Evolutionary conservation across 2,329 filamentous ascomycete genomes (phyloP), one percentile per base, ranked within the genome.

Genomic region (Scopulariopsis brevicaulis): DNA sequence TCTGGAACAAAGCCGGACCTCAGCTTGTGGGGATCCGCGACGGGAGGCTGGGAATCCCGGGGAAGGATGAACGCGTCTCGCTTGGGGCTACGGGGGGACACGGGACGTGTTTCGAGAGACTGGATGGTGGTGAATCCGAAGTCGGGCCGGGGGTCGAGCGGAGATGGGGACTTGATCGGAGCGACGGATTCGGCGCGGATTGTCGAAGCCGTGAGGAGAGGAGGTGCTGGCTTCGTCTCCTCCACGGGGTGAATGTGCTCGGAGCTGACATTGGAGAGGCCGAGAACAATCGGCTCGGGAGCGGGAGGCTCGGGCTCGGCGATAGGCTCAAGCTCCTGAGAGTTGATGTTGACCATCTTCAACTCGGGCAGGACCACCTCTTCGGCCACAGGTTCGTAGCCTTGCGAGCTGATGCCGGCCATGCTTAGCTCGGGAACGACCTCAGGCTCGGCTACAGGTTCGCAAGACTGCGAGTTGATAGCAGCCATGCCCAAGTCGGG

Each of bases 41-140:
- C 66, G 11, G 68, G 64, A 11, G 65, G 65, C 18, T 67, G 64
- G 57, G 70, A 65, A 48, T 81, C 78, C 20, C 73, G 73, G 1
- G 81, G 77, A 24, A 84, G 74, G 59, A 84, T 78, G 61, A 84
- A 80, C 1, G 70, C 82, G 62, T 82, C 76, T 59, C 79, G 73
- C 69, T 75, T 78, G 1, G 78, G 79, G 62, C 75, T 82, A 59
- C 76, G 75, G 24, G 74, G 72, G 48, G 71, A 69, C n/a, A 74
- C 63, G 7, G 76, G 78, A 54, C 74, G 71, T 3, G 74, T 78
- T 57, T 77, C 73, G 8, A 79, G 65, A 4, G 74, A 73, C 59
- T 73, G 70, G 50, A 81, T 71, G 1, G 70, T 62, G 3, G 77
- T 78, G 63, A 79, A 75, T 18, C 67, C 73, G 55, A 77, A 69